Percentiles rank a stretch among this genome's conserved stretches.
phyloP scores from a whole-genome alignment of 495 filamentous ascomycete genomes.

The Clohesyomyces aquaticus region DNA sequence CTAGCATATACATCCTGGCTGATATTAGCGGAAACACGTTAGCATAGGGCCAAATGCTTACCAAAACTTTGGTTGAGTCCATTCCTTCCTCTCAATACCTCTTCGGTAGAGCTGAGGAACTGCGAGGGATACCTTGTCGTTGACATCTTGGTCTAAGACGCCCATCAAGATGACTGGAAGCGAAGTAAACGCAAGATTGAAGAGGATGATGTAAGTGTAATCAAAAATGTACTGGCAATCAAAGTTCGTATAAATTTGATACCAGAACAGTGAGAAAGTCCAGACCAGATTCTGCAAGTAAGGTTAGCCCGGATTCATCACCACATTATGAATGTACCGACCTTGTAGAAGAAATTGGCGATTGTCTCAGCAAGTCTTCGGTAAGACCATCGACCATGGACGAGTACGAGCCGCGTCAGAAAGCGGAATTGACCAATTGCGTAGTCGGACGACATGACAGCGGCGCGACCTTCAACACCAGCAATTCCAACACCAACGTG shows the following conservation, averaged over 20 bases:
- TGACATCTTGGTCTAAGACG: slow-evolving; percentile 96
- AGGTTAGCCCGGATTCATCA: slow-evolving; percentile 8
- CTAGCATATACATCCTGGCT: slow-evolving; percentile 85
- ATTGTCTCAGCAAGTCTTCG: slow-evolving; percentile 89
- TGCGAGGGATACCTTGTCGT: slow-evolving; percentile 87
- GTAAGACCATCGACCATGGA: slow-evolving; percentile 97
- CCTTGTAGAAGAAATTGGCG: slow-evolving; percentile 99
- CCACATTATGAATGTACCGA: slow-evolving; percentile 37
- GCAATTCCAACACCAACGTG: slow-evolving; percentile 98
- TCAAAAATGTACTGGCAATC: slow-evolving; percentile 96
- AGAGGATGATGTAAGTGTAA: slow-evolving; percentile 94
- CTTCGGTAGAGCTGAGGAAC: slow-evolving; percentile 95
- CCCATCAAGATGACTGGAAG: slow-evolving; percentile 95
- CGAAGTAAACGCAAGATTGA: slow-evolving; percentile 97
- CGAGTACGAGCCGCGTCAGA: slow-evolving; percentile 85
- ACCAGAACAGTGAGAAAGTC: slow-evolving; percentile 98
- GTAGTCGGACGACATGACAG: slow-evolving; percentile 98
- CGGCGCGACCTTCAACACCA: slow-evolving; percentile 94
- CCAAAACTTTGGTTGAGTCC: slow-evolving; percentile 98
- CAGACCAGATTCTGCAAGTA: slow-evolving; percentile 82
- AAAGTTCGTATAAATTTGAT: slow-evolving; percentile 91
- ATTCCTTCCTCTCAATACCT: slow-evolving; percentile 95
- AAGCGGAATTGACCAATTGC: slow-evolving; percentile 98
- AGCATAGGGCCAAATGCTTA: slow-evolving; percentile 48
- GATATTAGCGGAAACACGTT: slow-evolving; percentile 42